Conservation (phyloP, 179 eudicot species). For the Beta macrorhiza region DNA sequence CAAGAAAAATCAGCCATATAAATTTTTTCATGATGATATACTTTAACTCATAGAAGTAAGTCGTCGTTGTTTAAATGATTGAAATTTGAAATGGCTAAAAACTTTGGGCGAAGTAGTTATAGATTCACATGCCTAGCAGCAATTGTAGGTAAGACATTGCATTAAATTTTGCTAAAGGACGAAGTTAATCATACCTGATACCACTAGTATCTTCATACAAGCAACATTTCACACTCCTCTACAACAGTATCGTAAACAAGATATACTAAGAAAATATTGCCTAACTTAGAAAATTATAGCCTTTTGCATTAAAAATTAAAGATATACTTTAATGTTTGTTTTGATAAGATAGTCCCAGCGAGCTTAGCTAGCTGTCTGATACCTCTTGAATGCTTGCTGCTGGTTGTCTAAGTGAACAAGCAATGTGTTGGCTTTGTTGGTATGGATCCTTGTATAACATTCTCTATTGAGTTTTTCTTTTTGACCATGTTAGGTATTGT, state of each 20-base stretch:
- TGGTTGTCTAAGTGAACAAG: constrained; percentile 9
- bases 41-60: too few species aligned
- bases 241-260: not conserved
- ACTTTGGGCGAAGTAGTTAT: not conserved
- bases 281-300: too few species aligned
- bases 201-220: not conserved
- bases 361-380: too few species aligned
- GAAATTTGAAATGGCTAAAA: not conserved
- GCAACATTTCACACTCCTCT: not conserved
- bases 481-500: not conserved
- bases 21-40: too few species aligned
- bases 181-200: not conserved
- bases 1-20: too few species aligned
- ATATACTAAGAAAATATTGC: too few species aligned
- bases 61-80: not conserved
- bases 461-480: not conserved
- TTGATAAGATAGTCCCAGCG: too few species aligned
- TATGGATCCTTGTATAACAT: constrained; percentile 11
- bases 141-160: not conserved
- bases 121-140: not conserved
- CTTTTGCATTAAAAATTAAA: too few species aligned
- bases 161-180: not conserved
- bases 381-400: not conserved
- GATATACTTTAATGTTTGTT: too few species aligned
- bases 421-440: constrained; percentile 11